These are phyloP conservation scores for Flueggea neowawraea DNA, from an alignment of 441 rosid genomes.

Conservation along the genomic window DNA sequence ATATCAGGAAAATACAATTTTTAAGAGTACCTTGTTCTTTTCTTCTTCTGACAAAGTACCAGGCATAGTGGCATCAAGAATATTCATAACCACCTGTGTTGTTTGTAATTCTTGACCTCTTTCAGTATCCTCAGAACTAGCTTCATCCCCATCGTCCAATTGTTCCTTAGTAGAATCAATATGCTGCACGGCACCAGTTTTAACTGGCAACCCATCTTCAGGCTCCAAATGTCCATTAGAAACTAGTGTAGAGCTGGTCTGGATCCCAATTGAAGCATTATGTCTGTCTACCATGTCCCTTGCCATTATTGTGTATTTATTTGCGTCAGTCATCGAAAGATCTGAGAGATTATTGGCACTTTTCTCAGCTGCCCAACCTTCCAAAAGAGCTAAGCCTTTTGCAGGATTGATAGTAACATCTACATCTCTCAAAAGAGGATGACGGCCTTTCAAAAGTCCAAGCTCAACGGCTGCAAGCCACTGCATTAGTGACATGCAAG, in stretches of 20 bases:
- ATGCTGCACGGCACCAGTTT: slow-evolving; percentile 27
- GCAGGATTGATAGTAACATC: slow-evolving; percentile 78
- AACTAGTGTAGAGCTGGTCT: slow-evolving; percentile 27
- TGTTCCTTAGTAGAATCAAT: slow-evolving; percentile 36
- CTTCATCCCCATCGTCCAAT: slow-evolving; percentile 38
- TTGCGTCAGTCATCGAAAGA: slow-evolving; percentile 32
- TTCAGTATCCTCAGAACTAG: slow-evolving; percentile 46
- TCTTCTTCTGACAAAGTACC: slow-evolving; percentile 63
- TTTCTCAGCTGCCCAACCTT: slow-evolving; percentile 40
- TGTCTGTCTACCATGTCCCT: slow-evolving; percentile 23
- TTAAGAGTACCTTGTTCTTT: slow-evolving; percentile 64
- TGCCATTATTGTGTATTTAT: slow-evolving; percentile 35
- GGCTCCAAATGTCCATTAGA: slow-evolving; percentile 20
- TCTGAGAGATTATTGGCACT: slow-evolving; percentile 35
- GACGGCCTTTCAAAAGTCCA: slow-evolving; percentile 97
- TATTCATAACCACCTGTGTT: slow-evolving; percentile 74
- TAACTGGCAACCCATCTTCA: slow-evolving; percentile 24
- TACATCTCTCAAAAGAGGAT: slow-evolving; percentile 89
- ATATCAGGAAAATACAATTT: slow-evolving; percentile 9
- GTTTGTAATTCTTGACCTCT: slow-evolving; percentile 68
- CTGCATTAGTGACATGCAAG: slow-evolving; percentile 46
- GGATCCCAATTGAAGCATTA: slow-evolving; percentile 23
- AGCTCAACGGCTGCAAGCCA: slow-evolving; percentile 97
- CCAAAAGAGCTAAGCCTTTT: slow-evolving; percentile 51
- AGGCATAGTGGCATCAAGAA: slow-evolving; percentile 88